Percentiles rank a stretch among this genome's conserved stretches.
Evolutionary conservation across 257 asterid species (phyloP).

Genomic region (Capsicum rhomboideum): DNA sequence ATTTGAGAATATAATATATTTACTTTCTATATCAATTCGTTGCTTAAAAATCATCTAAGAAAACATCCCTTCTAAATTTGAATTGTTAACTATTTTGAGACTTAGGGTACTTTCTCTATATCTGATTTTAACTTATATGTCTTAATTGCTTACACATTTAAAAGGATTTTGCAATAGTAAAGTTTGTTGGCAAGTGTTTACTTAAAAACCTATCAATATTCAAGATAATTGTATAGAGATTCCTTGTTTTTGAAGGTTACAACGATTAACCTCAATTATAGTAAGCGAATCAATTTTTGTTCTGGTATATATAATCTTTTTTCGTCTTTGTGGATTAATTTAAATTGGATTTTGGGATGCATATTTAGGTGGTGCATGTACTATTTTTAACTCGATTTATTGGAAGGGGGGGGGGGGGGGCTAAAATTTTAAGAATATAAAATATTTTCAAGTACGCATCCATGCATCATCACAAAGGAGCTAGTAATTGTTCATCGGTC

Average conservation of each 20-base stretch:
- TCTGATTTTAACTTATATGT: no score
- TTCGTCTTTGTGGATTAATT: neutral
- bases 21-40: neutral
- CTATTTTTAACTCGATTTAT: no score
- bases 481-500: no score
- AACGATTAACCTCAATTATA: neutral
- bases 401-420: no score
- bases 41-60: neutral
- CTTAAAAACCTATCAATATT: neutral
- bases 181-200: neutral
- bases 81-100: neutral
- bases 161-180: neutral
- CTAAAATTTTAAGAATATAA: no score
- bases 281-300: neutral
- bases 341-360: neutral
- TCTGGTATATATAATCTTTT: neutral
- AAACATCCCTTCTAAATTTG: neutral
- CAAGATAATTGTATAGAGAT: neutral
- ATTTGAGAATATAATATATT: neutral
- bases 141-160: neutral
- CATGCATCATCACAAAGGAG: no score
- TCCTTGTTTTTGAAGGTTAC: neutral
- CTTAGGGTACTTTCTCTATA: no score
- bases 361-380: no score
- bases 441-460: no score